These are phyloP conservation scores for Diaporthe velutina DNA, from an alignment of 2,329 filamentous ascomycete species.

Conservation along the genomic window DNA sequence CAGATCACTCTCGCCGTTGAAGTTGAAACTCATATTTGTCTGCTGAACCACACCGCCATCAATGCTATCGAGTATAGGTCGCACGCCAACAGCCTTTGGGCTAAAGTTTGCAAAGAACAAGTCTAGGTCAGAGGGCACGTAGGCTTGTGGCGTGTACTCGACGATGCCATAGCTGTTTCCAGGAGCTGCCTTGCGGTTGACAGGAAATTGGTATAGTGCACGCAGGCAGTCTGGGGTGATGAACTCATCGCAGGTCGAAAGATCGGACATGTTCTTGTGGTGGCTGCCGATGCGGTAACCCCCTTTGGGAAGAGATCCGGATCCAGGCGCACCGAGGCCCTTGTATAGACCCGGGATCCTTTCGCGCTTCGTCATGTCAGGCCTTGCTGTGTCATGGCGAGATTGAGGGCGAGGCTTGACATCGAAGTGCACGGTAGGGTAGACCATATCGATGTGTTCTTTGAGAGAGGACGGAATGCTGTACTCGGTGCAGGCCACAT, in stretches of 20 bases:
- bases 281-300: conserved; percentile 34
- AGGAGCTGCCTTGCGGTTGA: conserved; percentile 19
- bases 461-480: conserved; percentile 37
- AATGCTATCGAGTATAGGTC: conserved; percentile 34
- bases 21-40: conserved; percentile 28
- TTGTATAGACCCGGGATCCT: conserved; percentile 18
- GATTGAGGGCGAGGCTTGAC: conserved; percentile 11
- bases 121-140: conserved; percentile 34
- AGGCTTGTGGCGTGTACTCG: conserved; percentile 39
- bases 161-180: conserved; percentile 39
- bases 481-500: conserved; percentile 37
- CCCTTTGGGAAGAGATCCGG: conserved; percentile 34
- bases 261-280: conserved; percentile 29
- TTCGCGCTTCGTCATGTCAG: conserved; percentile 7
- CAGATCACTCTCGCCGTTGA: conserved; percentile 39
- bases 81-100: conserved; percentile 25
- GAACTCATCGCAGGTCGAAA: conserved; percentile 33
- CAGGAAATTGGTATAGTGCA: conserved; percentile 37
- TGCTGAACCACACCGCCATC: conserved; percentile 37
- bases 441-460: conserved; percentile 37
- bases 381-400: neutral
- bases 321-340: conserved; percentile 35
- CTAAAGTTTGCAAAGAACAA: conserved; percentile 38
- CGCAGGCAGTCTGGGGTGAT: conserved; percentile 39
- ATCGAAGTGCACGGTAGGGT: conserved; percentile 39